phyloP scores from a whole-genome alignment of 768 basidiomycete genomes.

The Coprinopsis sp. region DNA sequence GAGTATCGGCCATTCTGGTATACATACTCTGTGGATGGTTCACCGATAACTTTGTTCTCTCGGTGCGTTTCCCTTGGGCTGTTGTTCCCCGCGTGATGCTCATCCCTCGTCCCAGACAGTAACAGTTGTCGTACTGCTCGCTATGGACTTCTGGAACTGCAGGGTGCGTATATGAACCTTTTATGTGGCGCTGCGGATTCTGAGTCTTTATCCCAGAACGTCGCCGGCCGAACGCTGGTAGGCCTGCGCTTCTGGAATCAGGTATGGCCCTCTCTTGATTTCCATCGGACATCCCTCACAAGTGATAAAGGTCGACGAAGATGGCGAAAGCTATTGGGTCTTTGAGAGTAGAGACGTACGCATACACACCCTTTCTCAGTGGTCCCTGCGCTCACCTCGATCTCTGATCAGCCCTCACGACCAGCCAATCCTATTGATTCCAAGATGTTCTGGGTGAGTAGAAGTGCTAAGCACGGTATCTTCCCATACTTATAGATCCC shows the following conservation, averaged over 20 bases:
- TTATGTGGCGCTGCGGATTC: not conserved
- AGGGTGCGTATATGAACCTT: conserved; percentile 53
- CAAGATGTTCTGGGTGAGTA: conserved; percentile 87
- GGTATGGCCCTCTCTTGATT: conserved; percentile 28
- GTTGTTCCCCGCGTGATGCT: not conserved
- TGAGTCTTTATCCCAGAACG: conserved; percentile 53
- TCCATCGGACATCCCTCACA: not conserved
- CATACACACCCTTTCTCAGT: not conserved
- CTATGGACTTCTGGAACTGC: conserved; percentile 99
- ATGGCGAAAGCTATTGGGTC: conserved; percentile 95
- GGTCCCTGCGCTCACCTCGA: conserved; percentile 4
- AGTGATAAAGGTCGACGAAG: conserved; percentile 75
- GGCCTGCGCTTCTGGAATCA: conserved; percentile 99
- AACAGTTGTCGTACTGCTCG: conserved; percentile 84
- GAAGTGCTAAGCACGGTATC: not conserved
- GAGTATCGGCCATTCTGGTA: conserved; percentile 80
- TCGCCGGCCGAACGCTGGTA: conserved; percentile 88
- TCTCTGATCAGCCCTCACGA: conserved; percentile 61
- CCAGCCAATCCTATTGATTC: conserved; percentile 87
- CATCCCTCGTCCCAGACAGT: conserved; percentile 59
- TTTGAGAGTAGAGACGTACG: conserved; percentile 95
- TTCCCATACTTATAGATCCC: not conserved
- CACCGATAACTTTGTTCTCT: conserved; percentile 88
- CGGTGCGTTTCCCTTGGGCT: conserved; percentile 47
- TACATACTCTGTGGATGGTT: conserved; percentile 93